Evolutionary conservation across 2,329 filamentous ascomycete species (phyloP), one percentile per base, ranked within the genome.

Genomic region (Colletotrichum orbiculare): DNA sequence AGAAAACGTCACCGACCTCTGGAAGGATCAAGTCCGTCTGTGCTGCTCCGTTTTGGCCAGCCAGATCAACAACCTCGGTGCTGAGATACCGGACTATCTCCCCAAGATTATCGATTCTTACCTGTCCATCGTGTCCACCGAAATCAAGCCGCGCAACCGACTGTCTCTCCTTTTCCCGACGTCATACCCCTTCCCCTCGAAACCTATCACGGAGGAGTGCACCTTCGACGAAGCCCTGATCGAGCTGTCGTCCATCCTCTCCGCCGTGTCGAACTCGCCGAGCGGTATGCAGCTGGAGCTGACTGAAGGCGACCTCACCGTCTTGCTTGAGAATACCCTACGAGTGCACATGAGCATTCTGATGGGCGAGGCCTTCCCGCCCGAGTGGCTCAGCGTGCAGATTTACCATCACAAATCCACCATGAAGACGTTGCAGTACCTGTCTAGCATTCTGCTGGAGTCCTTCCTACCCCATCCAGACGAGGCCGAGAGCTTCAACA

Each of bases 31-130:
- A 78, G 92, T 98, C 15, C 91, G 96, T 13, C 82, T 99, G 13
- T 97, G 95, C 77, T 97, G 94, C 78, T 96, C 95, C 1, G 91
- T 99, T 39, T 84, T 99, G 41, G 93, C 95, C 8, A 94, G 92
- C 67, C 92, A 98, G 74, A 85, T 94, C 61, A 87, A 91, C 45
- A 86, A 92, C 69, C 85, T 97, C 8, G 90, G 91, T 8, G 85
- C 93, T 42, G 91, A 96, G 73, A 91, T 96, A 52, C 93, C 93
- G 17, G 91, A 94, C 67, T 96, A 97, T 74, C 90, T 97, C 69
- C 92, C 93, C 0, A 96, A 95, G 75, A 90, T 97, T 50, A 89
- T 97, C 60, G 91, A 96, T 69, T 97, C 95, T 0, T 98, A 97
- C 75, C 83, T 92, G 56, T 87, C 89, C 9, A 89, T 98, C 62